phyloP scores from a whole-genome alignment of 1,284 basidiomycete species.

The Golubevia pallescens region DNA sequence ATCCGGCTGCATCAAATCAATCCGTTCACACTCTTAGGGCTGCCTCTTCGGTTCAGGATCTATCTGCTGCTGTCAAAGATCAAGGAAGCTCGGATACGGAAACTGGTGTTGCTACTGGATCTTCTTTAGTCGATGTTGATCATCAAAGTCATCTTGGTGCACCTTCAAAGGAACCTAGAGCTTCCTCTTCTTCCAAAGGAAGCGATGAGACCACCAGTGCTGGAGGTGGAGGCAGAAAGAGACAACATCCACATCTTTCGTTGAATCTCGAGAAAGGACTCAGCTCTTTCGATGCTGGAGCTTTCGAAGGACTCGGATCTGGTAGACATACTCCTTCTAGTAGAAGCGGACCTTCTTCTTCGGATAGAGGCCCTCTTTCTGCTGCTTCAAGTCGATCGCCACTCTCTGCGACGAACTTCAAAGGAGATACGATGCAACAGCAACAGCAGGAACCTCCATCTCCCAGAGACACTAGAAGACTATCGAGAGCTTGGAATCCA shows the following conservation, averaged over 20 bases:
- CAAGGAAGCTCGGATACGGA: too few species aligned
- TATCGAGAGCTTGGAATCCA: slow-evolving; percentile 14
- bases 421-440: too few species aligned
- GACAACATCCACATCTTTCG: slow-evolving; percentile 30
- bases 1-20: slow-evolving; percentile 1
- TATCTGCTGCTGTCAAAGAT: too few species aligned
- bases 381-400: too few species aligned
- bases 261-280: slow-evolving; percentile 48
- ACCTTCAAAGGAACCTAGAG: too few species aligned
- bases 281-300: slow-evolving; percentile 42
- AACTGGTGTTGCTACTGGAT: too few species aligned
- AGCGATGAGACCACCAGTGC: slow-evolving; percentile 19
- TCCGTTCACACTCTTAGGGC: slow-evolving; percentile 39
- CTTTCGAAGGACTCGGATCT: slow-evolving; percentile 19
- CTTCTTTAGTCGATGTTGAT: slow-evolving; percentile 12
- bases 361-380: too few species aligned
- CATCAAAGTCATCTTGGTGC: slow-evolving; percentile 10
- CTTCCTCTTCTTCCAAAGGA: slow-evolving; percentile 26
- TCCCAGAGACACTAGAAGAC: not conserved
- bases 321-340: too few species aligned
- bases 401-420: too few species aligned
- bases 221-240: too few species aligned
- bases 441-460: too few species aligned
- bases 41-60: slow-evolving; percentile 37
- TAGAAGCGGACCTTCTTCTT: too few species aligned